phyloP scores from a whole-genome alignment of 2,329 filamentous ascomycete genomes.

The Phoma herbarum region DNA sequence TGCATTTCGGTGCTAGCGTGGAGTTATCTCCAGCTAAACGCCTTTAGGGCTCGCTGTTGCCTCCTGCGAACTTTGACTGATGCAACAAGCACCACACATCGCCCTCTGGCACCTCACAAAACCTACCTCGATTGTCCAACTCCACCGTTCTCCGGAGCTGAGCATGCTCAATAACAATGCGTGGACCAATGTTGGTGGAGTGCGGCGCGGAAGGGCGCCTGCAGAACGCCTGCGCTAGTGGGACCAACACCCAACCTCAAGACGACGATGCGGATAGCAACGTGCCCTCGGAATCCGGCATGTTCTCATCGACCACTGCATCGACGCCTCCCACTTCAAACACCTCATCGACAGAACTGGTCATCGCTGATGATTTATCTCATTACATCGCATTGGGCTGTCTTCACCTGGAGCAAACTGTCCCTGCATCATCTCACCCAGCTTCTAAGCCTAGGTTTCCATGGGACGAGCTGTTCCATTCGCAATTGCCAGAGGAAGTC shows the following conservation, averaged over 20 bases:
- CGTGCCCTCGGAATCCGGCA: not conserved
- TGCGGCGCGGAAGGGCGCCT: not conserved
- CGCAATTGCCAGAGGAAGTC: constrained; percentile 32
- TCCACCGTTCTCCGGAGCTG: not conserved
- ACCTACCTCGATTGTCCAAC: too few species aligned
- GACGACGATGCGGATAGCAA: not conserved
- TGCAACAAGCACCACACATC: not conserved
- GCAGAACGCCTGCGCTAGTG: constrained; percentile 2
- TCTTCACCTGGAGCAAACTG: constrained; percentile 32
- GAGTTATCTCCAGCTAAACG: constrained; percentile 4
- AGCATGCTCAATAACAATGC: constrained; percentile 6
- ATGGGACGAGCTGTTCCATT: constrained; percentile 40
- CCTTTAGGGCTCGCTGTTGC: constrained; percentile 15
- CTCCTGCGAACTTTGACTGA: constrained; percentile 8
- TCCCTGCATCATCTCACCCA: not conserved
- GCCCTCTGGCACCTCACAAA: not conserved
- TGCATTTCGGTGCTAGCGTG: constrained; percentile 12
- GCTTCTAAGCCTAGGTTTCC: not conserved
- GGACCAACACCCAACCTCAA: not conserved
- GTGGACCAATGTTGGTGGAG: constrained; percentile 10
- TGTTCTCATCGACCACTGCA: constrained; percentile 5
- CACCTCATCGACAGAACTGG: constrained; percentile 15
- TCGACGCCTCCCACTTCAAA: constrained; percentile 26
- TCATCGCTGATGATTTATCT: constrained; percentile 29
- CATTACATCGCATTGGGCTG: constrained; percentile 50